Evolutionary conservation across 805 yeast species (phyloP).

Genomic region (Saturnispora hagleri): DNA sequence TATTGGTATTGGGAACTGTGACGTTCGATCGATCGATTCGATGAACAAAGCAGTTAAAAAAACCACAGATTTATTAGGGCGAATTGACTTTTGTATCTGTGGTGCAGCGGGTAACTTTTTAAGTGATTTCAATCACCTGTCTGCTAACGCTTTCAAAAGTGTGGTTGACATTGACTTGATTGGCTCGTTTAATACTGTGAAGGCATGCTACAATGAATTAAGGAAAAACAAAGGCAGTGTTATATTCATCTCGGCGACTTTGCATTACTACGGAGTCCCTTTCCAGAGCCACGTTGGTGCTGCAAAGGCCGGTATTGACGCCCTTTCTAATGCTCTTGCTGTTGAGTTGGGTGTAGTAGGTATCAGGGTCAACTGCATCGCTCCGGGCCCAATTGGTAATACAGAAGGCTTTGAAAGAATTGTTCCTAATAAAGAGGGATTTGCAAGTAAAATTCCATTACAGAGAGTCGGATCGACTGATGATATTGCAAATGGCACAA

Average conservation of each 20-base stretch:
- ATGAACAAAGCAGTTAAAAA: constrained; percentile 52
- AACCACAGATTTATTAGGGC: constrained; percentile 63
- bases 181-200: constrained; percentile 84
- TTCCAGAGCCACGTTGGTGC: constrained; percentile 88
- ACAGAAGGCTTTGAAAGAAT: constrained; percentile 82
- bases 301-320: constrained; percentile 94
- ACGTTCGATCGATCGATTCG: constrained; percentile 64
- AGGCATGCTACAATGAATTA: constrained; percentile 66
- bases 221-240: constrained; percentile 59
- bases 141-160: constrained; percentile 80
- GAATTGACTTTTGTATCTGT: constrained; percentile 79
- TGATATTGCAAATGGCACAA: constrained; percentile 86
- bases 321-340: constrained; percentile 72
- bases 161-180: constrained; percentile 80
- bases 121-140: constrained; percentile 66
- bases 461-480: constrained; percentile 58
- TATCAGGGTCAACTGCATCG: constrained; percentile 71
- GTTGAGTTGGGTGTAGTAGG: constrained; percentile 91
- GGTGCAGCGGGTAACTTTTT: constrained; percentile 97
- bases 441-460: constrained; percentile 46
- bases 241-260: constrained; percentile 77
- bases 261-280: constrained; percentile 84
- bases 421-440: constrained; percentile 32
- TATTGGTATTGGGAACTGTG: constrained; percentile 61
- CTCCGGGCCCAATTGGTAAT: constrained; percentile 83